phyloP scores from a whole-genome alignment of 2,329 filamentous ascomycete species.

The Emmonsiellopsis sp. region DNA sequence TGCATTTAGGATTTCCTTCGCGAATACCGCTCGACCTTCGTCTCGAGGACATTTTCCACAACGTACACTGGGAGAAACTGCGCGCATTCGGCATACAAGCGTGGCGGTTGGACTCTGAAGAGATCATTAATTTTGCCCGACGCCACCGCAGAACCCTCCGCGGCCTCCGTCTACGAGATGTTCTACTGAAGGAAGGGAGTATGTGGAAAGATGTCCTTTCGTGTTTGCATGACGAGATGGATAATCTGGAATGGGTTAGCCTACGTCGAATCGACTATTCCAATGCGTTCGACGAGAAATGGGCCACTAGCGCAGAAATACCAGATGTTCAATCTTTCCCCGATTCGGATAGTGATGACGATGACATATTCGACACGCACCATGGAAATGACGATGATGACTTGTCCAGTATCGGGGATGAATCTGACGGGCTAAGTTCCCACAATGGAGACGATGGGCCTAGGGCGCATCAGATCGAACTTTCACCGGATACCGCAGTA shows the following conservation, averaged over 20 bases:
- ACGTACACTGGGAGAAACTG: constrained; percentile 51
- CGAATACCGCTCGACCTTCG: constrained; percentile 46
- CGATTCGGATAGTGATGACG: constrained; percentile 12
- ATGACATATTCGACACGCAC: constrained; percentile 13
- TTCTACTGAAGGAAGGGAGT: constrained; percentile 52
- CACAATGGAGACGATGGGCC: constrained; percentile 14
- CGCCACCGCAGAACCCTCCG: constrained; percentile 48
- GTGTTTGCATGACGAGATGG: constrained; percentile 48
- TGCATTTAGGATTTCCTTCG: constrained; percentile 56
- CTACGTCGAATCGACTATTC: constrained; percentile 54
- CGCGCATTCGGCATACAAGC: constrained; percentile 56
- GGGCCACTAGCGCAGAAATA: constrained; percentile 15
- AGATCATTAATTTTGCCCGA: constrained; percentile 49
- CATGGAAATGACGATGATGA: constrained; percentile 5
- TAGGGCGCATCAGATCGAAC: constrained; percentile 12
- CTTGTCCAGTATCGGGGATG: constrained; percentile 11
- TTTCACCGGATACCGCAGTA: constrained; percentile 11
- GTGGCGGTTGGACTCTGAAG: constrained; percentile 51
- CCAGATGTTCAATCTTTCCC: constrained; percentile 12
- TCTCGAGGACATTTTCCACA: constrained; percentile 54
- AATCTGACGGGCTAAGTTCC: constrained; percentile 13
- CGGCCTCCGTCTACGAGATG: constrained; percentile 49
- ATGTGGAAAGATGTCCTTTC: constrained; percentile 52
- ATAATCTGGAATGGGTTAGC: constrained; percentile 51
- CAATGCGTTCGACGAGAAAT: constrained; percentile 40